Evolutionary conservation across 1,284 basidiomycete species (phyloP).

Genomic region (Ustilago bromivora): DNA sequence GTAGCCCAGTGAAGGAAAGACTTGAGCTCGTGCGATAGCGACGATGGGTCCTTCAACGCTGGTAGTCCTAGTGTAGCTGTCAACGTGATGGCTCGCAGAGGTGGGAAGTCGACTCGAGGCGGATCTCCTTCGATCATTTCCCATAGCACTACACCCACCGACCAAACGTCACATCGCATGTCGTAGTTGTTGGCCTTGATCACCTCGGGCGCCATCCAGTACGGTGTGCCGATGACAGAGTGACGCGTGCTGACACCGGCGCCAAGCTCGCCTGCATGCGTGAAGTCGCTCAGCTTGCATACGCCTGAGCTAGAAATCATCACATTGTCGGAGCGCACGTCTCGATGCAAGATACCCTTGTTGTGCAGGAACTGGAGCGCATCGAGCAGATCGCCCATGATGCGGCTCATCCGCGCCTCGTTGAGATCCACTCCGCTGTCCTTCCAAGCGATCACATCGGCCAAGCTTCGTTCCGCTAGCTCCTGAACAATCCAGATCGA

Average conservation of each 20-base stretch:
- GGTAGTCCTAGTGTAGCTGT: slow-evolving; percentile 60
- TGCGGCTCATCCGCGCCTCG: slow-evolving; percentile 55
- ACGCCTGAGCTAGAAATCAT: slow-evolving; percentile 51
- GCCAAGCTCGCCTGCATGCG: slow-evolving; percentile 53
- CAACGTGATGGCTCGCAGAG: slow-evolving; percentile 58
- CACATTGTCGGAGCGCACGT: slow-evolving; percentile 60
- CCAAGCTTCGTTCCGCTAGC: slow-evolving; percentile 55
- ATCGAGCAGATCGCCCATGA: slow-evolving; percentile 50
- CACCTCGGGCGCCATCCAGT: slow-evolving; percentile 67
- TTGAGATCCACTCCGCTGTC: slow-evolving; percentile 35
- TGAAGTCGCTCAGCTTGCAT: slow-evolving; percentile 61
- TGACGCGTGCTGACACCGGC: slow-evolving; percentile 22
- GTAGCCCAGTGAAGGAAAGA: slow-evolving; percentile 61
- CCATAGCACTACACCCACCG: slow-evolving; percentile 59
- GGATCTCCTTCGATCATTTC: slow-evolving; percentile 64
- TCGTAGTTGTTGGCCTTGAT: slow-evolving; percentile 57
- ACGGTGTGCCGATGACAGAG: slow-evolving; percentile 61
- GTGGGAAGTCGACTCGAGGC: slow-evolving; percentile 61
- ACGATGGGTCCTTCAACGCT: slow-evolving; percentile 30
- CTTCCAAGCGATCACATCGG: slow-evolving; percentile 55
- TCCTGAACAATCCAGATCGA: slow-evolving; percentile 62
- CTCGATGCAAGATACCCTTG: slow-evolving; percentile 53
- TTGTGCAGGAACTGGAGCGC: slow-evolving; percentile 56
- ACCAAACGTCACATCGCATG: slow-evolving; percentile 58
- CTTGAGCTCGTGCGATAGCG: slow-evolving; percentile 53